Conservation (phyloP, 768 basidiomycete species). For the Galerina marginata region DNA sequence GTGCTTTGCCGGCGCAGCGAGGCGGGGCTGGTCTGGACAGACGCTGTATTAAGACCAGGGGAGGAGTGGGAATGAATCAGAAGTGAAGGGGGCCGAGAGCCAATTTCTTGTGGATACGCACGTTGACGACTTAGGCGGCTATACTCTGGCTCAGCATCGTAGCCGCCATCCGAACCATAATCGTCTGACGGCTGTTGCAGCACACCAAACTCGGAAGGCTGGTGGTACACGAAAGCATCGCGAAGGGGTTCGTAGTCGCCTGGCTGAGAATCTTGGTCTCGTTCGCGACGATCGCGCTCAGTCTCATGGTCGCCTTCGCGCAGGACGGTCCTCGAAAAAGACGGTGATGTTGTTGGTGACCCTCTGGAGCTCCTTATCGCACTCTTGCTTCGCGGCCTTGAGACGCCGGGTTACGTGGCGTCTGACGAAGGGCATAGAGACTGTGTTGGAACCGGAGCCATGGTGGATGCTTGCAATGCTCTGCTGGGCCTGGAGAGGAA, state of each 20-base stretch:
- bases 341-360: conserved; percentile 93
- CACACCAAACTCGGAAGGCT: conserved; percentile 59
- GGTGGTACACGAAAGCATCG: conserved; percentile 67
- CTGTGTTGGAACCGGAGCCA: conserved; percentile 68
- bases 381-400: conserved; percentile 92
- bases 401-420: conserved; percentile 93
- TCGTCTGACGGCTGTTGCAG: conserved; percentile 61
- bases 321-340: conserved; percentile 92
- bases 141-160: conserved; percentile 77
- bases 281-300: conserved; percentile 65
- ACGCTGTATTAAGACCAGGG: conserved; percentile 65
- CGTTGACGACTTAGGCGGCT: conserved; percentile 75
- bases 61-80: conserved; percentile 62
- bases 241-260: conserved; percentile 61
- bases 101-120: conserved; percentile 57
- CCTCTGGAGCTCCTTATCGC: conserved; percentile 94
- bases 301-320: conserved; percentile 75
- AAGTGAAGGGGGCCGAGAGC: conserved; percentile 36
- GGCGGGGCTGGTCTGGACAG: conserved; percentile 69
- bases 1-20: conserved; percentile 70
- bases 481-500: conserved; percentile 49
- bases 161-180: conserved; percentile 81
- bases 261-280: conserved; percentile 62
- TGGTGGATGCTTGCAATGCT: conserved; percentile 40
- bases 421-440: conserved; percentile 91